phyloP scores from a whole-genome alignment of 306 rosid genomes.

The Glycyrrhiza uralensis region DNA sequence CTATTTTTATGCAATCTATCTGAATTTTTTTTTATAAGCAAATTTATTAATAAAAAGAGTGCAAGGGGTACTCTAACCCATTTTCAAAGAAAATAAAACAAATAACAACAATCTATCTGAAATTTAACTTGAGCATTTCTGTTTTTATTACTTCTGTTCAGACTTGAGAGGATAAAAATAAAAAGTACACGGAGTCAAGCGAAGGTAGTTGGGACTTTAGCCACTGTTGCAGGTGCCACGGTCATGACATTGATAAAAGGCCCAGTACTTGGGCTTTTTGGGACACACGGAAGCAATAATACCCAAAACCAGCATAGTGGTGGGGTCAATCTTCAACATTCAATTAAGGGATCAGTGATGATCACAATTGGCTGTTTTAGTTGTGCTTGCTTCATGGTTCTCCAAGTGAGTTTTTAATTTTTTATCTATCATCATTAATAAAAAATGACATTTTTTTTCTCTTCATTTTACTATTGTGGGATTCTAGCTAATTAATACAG shows the following conservation, averaged over 20 bases:
- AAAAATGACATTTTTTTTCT: background rate
- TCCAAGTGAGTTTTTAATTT: conserved; percentile 63
- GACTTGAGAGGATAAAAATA: conserved; percentile 75
- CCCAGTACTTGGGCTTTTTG: conserved; percentile 51
- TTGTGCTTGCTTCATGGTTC: conserved; percentile 80
- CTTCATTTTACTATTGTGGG: too few species aligned
- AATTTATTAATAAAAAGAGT: too few species aligned
- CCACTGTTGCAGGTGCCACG: conserved; percentile 95
- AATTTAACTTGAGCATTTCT: background rate
- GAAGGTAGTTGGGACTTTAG: conserved; percentile 74
- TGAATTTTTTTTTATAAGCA: too few species aligned
- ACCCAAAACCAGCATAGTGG: conserved; percentile 29
- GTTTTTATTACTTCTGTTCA: conserved; percentile 18
- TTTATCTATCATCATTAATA: background rate
- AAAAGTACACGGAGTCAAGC: conserved; percentile 73
- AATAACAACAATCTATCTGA: background rate
- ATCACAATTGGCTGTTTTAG: conserved; percentile 81
- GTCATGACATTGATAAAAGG: conserved; percentile 82
- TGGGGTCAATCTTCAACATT: conserved; percentile 40
- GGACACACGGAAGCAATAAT: conserved; percentile 34
- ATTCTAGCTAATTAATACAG: conserved; percentile 7
- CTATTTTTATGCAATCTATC: background rate
- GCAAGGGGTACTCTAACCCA: too few species aligned
- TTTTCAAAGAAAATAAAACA: too few species aligned
- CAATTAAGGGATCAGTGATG: conserved; percentile 76